Base-by-base conservation (phyloP, 2,329 filamentous ascomycete species). In the Neofusicoccum parvum region DNA sequence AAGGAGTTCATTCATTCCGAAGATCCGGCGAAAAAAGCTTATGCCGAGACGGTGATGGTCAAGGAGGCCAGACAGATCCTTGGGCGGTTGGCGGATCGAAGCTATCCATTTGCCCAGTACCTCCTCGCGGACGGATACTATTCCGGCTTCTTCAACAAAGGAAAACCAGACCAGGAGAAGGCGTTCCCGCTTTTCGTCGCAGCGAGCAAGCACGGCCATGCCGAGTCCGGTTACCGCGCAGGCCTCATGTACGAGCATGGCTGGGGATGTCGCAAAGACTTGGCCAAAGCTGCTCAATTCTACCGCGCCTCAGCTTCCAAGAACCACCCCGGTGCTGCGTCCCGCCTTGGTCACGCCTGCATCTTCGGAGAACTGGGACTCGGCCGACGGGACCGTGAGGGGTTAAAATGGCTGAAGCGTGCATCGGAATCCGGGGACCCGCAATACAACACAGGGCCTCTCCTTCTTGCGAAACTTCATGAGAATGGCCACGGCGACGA, bases 201-300 rank as follows among this genome's bases (percentile, higher is more conserved):
- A 15, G 95, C 95, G 9, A 94, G 92, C 72, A 99, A 98, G 80
- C 95, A 97, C 79, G 95, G 95, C 37, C 95, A 99, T 77, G 93
- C 95, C 54, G 95, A 99, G 81, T 95, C 95, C 65, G 94, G 90
- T 41, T 99, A 97, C 79, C 91, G 95, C 64, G 90, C 94, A 62
- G 95, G 91, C 15, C 84, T 99, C 65, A 97, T 94, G 81, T 98
- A 98, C 80, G 95, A 99, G 78, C 98, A 97, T 78, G 95, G 94
- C 68, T 99, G 95, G 95, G 95, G 95, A 46, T 96, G 90, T 73
- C 89, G 92, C 65, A 92, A 92, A 73, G 93, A 97, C 73, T 90
- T 91, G 65, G 88, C 90, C 58, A 97, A 97, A 79, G 94, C 95
- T 49, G 91, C 96, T 1, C 94, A 98, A 75, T 99, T 95, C 77